Conservation (phyloP, 495 filamentous ascomycete species). For the Xylaria telfairii region DNA sequence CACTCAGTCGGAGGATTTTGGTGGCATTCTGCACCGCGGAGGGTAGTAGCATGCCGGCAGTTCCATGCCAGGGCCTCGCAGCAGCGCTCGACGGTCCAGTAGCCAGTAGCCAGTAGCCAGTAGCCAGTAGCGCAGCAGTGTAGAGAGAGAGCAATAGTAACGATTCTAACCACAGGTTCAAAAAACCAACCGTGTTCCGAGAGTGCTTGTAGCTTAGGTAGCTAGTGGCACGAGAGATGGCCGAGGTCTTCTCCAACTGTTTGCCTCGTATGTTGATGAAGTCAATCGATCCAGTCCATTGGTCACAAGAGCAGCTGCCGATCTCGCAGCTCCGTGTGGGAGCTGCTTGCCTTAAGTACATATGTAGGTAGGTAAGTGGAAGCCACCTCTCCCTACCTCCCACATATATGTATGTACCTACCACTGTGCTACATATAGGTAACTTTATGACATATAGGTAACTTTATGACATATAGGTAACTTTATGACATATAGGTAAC, state of each 20-base stretch:
- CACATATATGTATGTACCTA: too few species aligned
- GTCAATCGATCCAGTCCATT: slow-evolving; percentile 13
- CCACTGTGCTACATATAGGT: too few species aligned
- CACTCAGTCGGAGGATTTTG: slow-evolving; percentile 47
- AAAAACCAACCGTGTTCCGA: not conserved
- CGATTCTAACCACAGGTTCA: not conserved
- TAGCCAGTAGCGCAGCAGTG: too few species aligned
- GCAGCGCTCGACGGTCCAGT: not conserved
- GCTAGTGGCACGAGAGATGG: not conserved
- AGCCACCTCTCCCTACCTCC: too few species aligned
- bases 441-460: too few species aligned
- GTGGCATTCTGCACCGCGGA: slow-evolving; percentile 52
- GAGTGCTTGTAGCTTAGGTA: not conserved
- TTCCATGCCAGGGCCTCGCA: slow-evolving; percentile 49
- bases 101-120: too few species aligned
- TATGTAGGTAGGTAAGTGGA: too few species aligned
- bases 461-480: too few species aligned
- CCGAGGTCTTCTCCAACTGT: not conserved
- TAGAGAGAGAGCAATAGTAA: not conserved
- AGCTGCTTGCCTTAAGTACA: too few species aligned
- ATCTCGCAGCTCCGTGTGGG: slow-evolving; percentile 15
- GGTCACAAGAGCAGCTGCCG: slow-evolving; percentile 24
- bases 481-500: too few species aligned
- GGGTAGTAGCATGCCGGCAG: slow-evolving; percentile 53
- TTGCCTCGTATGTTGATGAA: slow-evolving; percentile 14